Evolutionary conservation across 2,329 filamentous ascomycete species (phyloP), one percentile per base, ranked within the genome.

Genomic region (Aureobasidium melanogenum): DNA sequence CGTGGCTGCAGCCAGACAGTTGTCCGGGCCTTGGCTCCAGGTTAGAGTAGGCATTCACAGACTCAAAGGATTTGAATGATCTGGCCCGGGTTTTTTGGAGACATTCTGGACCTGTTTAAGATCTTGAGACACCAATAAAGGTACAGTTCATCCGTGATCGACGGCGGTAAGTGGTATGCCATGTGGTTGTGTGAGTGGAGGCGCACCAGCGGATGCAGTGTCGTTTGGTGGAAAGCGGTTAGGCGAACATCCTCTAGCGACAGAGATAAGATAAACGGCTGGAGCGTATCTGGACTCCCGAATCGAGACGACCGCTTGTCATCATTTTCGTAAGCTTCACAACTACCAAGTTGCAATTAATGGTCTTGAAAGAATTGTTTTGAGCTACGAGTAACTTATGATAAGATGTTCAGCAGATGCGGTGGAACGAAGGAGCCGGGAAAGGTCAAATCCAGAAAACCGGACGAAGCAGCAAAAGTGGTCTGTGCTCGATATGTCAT

Each of bases 101-200:
- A 2, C 15, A 24, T 9, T 54, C 51, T 54, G 51, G 36, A 19
- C 28, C 12, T 55, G 36, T 55, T 8, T 54, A 14, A 26, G 14
- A 57, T 47, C 12, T 38, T 38, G 52, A 57, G 54, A 57, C 54
- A 57, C 28, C 32, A 22, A 57, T 57, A 46, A 41, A 57, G 54
- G 41, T 38, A 46, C 41, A 17, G 6, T 9, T 0, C 5, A n/a
- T 22, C 3, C 15, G 24, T 32, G 38, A 56, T 43, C 28, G 28
- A 56, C 38, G 36, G 28, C 22, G 19, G 52, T 24, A 26, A 46
- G 14, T 32, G 39, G 52, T 44, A 56, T 56, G 52, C 38, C 39
- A 56, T 44, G 52, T 56, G 52, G 52, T 44, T 24, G n/a, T 36
- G 7, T 24, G 32, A 12, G n/a, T 38, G 34, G 22, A 22, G 10